phyloP scores from a whole-genome alignment of 495 filamentous ascomycete species.

The Penicillium simplicissimum region DNA sequence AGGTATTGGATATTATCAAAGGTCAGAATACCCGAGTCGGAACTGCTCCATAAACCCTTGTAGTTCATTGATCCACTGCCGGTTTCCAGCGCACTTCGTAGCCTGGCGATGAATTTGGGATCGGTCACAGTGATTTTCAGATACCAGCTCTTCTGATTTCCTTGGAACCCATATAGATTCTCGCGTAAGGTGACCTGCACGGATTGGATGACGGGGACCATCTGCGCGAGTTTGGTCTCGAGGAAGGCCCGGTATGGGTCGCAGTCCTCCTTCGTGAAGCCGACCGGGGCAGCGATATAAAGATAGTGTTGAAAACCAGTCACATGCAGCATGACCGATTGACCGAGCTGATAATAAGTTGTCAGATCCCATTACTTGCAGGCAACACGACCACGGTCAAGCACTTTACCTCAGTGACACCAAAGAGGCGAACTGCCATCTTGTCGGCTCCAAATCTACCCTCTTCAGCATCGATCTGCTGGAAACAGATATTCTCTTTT shows the following conservation, averaged over 20 bases:
- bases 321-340: conserved; percentile 94
- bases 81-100: conserved; percentile 71
- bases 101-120: conserved; percentile 71
- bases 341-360: conserved; percentile 58
- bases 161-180: conserved; percentile 90
- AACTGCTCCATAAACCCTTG: conserved; percentile 81
- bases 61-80: conserved; percentile 71
- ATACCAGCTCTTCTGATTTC: conserved; percentile 87
- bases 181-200: conserved; percentile 79
- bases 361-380: conserved; percentile 13
- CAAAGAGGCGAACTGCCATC: conserved; percentile 83
- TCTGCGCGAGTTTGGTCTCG: conserved; percentile 67
- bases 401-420: conserved; percentile 79
- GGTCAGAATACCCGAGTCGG: conserved; percentile 71
- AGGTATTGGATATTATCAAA: conserved; percentile 97
- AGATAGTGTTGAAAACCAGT: conserved; percentile 96
- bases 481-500: conserved; percentile 77
- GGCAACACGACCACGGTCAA: background rate
- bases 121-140: conserved; percentile 91
- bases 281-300: conserved; percentile 84
- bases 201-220: conserved; percentile 64
- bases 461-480: conserved; percentile 95
- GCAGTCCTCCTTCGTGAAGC: conserved; percentile 76
- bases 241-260: conserved; percentile 73
- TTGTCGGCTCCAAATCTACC: conserved; percentile 71